Conservation (phyloP, 75 land plant species). For the Selaginella tamariscina region DNA sequence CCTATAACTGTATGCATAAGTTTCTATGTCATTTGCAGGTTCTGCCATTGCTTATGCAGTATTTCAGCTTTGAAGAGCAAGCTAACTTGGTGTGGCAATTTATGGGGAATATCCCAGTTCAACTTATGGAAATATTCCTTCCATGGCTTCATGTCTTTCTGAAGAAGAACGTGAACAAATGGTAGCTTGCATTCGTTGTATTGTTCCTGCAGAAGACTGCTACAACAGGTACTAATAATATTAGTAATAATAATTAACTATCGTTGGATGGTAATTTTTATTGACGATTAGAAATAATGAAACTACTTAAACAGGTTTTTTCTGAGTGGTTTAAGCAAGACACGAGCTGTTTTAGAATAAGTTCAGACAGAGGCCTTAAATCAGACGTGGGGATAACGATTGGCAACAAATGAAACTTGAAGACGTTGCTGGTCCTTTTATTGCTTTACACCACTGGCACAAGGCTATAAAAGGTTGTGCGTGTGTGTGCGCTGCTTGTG, state of each 20-base stretch:
- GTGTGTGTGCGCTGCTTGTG: too few relatives aligned
- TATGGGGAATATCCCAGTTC: conserved; percentile 74
- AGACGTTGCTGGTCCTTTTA: too few relatives aligned
- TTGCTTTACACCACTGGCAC: conserved; percentile 72
- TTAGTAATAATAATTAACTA: too few relatives aligned
- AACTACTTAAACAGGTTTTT: background rate
- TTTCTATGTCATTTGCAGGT: conserved; percentile 39
- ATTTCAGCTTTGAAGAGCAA: conserved; percentile 71
- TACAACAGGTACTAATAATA: conserved; percentile 68
- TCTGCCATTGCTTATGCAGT: conserved; percentile 56
- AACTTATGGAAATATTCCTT: conserved; percentile 59
- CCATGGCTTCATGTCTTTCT: conserved; percentile 67
- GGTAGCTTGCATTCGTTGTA: conserved; percentile 38
- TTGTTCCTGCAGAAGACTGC: conserved; percentile 62
- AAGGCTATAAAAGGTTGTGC: conserved; percentile 59
- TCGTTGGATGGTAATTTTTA: too few relatives aligned
- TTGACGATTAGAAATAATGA: too few relatives aligned
- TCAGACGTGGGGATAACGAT: too few relatives aligned
- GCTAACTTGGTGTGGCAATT: conserved; percentile 77
- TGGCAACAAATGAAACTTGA: too few relatives aligned
- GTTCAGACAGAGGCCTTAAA: background rate
- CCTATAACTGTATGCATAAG: too few relatives aligned
- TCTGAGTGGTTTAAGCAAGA: background rate
- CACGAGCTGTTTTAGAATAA: background rate
- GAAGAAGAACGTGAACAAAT: conserved; percentile 52